These are phyloP conservation scores for Penicillium verrucosum DNA, from an alignment of 2,329 filamentous ascomycete genomes.

Conservation along the genomic window DNA sequence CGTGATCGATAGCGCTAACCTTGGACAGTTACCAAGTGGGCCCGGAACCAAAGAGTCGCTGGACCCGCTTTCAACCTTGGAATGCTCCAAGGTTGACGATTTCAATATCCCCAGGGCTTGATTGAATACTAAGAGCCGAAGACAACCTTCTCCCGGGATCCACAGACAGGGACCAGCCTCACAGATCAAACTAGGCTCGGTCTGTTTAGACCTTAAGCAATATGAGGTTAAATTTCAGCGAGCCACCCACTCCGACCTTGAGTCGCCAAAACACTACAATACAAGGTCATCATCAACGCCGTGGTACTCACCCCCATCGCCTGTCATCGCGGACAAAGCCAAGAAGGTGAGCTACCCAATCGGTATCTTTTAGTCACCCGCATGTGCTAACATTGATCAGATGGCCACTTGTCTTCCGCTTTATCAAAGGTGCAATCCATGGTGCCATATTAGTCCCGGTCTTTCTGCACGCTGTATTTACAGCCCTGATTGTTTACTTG, in stretches of 20 bases:
- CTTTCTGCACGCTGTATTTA: constrained; percentile 56
- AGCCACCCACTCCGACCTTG: constrained; percentile 29
- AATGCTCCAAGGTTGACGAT: neutral
- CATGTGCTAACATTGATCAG: constrained; percentile 32
- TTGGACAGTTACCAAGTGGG: neutral
- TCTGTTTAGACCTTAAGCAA: neutral
- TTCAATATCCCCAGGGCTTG: neutral
- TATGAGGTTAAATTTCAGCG: constrained; percentile 32
- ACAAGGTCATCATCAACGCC: constrained; percentile 19
- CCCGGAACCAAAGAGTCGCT: neutral
- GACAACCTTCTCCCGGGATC: neutral
- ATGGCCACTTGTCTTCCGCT: constrained; percentile 62
- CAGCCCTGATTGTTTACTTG: constrained; percentile 57
- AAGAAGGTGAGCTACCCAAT: constrained; percentile 21
- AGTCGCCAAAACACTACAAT: constrained; percentile 31
- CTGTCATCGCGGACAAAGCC: constrained; percentile 33
- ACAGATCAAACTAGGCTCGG: neutral
- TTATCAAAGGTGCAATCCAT: constrained; percentile 64
- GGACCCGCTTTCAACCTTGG: constrained; percentile 2
- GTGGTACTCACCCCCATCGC: constrained; percentile 29
- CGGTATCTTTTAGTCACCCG: neutral
- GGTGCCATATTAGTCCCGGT: constrained; percentile 57
- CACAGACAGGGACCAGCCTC: neutral
- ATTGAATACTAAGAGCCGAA: neutral
- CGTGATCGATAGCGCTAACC: neutral